Evolutionary conservation across 148 eudicot genomes (phyloP).

Genomic region (Rhododendron ovatum): DNA sequence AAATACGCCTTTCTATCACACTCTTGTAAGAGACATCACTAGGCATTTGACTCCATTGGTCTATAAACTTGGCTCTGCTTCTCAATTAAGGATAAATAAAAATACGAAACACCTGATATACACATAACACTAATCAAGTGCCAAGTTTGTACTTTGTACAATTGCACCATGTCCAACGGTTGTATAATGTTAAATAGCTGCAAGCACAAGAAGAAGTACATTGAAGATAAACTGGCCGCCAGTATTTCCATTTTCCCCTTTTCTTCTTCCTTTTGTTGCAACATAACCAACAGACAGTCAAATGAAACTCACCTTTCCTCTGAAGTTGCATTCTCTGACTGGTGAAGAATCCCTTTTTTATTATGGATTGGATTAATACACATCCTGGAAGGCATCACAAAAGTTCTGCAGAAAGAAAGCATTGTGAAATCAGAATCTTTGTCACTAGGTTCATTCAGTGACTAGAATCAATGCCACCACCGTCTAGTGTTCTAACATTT

Average conservation of each 20-base stretch:
- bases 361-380: constrained; percentile 93
- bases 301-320: constrained; percentile 59
- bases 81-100: not conserved
- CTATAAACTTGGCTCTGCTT: not conserved
- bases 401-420: constrained; percentile 53
- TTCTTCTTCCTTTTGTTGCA: not conserved
- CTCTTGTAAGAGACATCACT: too few species aligned
- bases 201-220: not conserved
- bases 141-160: not conserved
- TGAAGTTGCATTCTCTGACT: constrained; percentile 35
- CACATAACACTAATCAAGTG: not conserved
- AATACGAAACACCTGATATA: not conserved
- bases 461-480: not conserved
- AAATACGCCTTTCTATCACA: not conserved
- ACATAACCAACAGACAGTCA: not conserved
- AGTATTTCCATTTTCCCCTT: not conserved
- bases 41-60: not conserved
- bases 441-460: not conserved
- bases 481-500: not conserved
- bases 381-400: constrained; percentile 97
- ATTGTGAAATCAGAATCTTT: not conserved
- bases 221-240: not conserved
- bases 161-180: not conserved
- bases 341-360: constrained; percentile 70
- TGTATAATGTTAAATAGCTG: not conserved